phyloP scores from a whole-genome alignment of 1,139 yeast genomes.

The Suhomyces maxii region DNA sequence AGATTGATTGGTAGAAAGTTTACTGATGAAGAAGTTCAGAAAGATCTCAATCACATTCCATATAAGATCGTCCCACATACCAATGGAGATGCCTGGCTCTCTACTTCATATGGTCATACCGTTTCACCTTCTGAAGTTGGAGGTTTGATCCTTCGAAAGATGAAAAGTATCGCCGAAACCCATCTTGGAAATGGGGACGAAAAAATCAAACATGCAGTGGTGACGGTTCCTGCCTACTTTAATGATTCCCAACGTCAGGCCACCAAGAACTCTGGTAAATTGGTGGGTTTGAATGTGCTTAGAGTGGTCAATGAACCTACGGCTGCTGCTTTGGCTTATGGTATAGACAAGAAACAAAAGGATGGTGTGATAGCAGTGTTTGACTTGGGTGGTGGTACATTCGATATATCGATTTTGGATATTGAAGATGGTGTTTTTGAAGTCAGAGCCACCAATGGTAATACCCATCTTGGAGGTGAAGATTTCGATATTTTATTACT shows the following conservation, averaged over 20 bases:
- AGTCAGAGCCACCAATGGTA: constrained; percentile 80
- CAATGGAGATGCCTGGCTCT: constrained; percentile 66
- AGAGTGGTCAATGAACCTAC: constrained; percentile 80
- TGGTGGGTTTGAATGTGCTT: constrained; percentile 65
- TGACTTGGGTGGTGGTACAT: constrained; percentile 84
- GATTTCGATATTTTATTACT: constrained; percentile 70
- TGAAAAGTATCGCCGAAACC: constrained; percentile 57
- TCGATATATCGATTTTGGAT: constrained; percentile 76
- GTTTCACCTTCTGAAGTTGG: constrained; percentile 61
- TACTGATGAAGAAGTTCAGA: constrained; percentile 62
- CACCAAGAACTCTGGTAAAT: constrained; percentile 67
- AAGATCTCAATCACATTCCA: constrained; percentile 56
- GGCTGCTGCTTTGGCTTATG: constrained; percentile 81
- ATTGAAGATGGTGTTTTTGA: constrained; percentile 82
- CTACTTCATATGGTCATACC: constrained; percentile 34
- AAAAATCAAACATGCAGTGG: constrained; percentile 59
- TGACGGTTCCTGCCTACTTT: constrained; percentile 80
- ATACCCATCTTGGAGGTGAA: constrained; percentile 83
- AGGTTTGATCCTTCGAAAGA: constrained; percentile 49
- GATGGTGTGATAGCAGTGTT: constrained; percentile 74
- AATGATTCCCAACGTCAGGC: constrained; percentile 80
- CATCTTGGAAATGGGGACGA: constrained; percentile 38
- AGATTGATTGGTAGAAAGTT: constrained; percentile 70
- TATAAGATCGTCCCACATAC: constrained; percentile 52
- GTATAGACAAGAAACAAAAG: constrained; percentile 52